phyloP scores from a whole-genome alignment of 2,329 filamentous ascomycete species.

The Periconia sp. region DNA sequence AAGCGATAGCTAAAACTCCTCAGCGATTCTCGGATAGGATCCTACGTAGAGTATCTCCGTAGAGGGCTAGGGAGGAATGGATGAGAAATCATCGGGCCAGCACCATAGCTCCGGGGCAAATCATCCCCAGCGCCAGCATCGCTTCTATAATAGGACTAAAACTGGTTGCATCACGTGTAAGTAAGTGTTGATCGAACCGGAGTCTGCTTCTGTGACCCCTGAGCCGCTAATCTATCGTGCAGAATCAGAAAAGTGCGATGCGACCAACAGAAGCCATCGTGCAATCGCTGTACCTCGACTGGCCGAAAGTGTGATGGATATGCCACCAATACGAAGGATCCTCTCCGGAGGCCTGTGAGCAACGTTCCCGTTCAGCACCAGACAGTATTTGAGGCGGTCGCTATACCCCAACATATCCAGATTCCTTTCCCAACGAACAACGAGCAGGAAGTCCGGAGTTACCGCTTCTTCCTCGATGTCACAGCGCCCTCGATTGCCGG shows the following conservation, averaged over 20 bases:
- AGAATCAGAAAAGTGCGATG: conserved; percentile 7
- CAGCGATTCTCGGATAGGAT: too few species aligned
- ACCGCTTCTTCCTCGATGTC: conserved; percentile 5
- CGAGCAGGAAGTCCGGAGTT: conserved; percentile 4
- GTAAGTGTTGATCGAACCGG: background rate
- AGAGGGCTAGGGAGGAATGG: too few species aligned
- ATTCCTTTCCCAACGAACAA: conserved; percentile 4
- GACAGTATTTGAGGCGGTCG: too few species aligned
- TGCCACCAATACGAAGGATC: background rate
- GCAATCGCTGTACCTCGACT: conserved; percentile 5
- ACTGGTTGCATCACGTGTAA: conserved; percentile 8
- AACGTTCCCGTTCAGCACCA: background rate
- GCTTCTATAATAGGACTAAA: conserved; percentile 1
- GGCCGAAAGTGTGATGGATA: conserved; percentile 7
- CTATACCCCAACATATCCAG: conserved; percentile 1
- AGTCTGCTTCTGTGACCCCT: background rate
- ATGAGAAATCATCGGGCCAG: too few species aligned
- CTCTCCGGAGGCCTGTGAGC: background rate
- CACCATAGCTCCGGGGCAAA: too few species aligned
- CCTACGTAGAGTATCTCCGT: too few species aligned
- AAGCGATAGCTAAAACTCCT: too few species aligned
- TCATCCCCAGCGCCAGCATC: conserved; percentile 1
- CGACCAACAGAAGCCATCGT: conserved; percentile 4
- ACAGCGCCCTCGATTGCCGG: conserved; percentile 6
- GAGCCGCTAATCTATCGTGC: background rate